Conservation (phyloP, 1,284 basidiomycete species). For the Trichosporon sp. region DNA sequence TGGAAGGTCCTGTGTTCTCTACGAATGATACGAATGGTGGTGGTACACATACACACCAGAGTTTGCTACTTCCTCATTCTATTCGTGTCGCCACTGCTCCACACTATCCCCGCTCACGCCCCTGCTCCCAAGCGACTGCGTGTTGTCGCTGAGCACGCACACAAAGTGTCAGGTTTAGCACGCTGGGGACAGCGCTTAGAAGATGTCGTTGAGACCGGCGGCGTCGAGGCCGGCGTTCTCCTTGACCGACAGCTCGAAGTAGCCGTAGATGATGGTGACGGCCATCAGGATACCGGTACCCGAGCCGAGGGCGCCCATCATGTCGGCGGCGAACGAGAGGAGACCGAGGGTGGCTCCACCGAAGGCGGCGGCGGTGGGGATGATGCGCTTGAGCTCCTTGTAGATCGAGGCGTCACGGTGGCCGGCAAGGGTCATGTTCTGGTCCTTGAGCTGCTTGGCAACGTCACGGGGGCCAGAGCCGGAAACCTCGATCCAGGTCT, state of each 20-base stretch:
- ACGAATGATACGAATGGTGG: conserved; percentile 1
- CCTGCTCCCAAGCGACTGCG: neutral
- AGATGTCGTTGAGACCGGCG: conserved; percentile 56
- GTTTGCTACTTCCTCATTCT: conserved; percentile 14
- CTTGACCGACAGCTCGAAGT: conserved; percentile 61
- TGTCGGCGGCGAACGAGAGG: conserved; percentile 90
- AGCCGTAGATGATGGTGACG: conserved; percentile 95
- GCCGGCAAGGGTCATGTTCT: conserved; percentile 98
- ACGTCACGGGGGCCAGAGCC: conserved; percentile 93
- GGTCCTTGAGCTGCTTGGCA: conserved; percentile 97
- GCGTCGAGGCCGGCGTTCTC: conserved; percentile 59
- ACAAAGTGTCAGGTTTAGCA: neutral
- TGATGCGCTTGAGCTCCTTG: conserved; percentile 97
- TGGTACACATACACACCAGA: conserved; percentile 18
- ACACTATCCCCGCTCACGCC: neutral
- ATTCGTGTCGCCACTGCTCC: neutral
- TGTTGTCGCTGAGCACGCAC: conserved; percentile 2
- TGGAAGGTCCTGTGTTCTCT: conserved; percentile 4
- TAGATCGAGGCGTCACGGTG: conserved; percentile 97
- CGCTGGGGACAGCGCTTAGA: conserved; percentile 20
- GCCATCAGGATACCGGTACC: conserved; percentile 98
- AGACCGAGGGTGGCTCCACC: conserved; percentile 94
- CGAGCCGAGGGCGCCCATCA: conserved; percentile 93
- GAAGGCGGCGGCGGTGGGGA: conserved; percentile 95
- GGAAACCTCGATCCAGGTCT: conserved; percentile 99